Evolutionary conservation across 495 filamentous ascomycete genomes (phyloP).

Genomic region (Umbilicaria muhlenbergii): DNA sequence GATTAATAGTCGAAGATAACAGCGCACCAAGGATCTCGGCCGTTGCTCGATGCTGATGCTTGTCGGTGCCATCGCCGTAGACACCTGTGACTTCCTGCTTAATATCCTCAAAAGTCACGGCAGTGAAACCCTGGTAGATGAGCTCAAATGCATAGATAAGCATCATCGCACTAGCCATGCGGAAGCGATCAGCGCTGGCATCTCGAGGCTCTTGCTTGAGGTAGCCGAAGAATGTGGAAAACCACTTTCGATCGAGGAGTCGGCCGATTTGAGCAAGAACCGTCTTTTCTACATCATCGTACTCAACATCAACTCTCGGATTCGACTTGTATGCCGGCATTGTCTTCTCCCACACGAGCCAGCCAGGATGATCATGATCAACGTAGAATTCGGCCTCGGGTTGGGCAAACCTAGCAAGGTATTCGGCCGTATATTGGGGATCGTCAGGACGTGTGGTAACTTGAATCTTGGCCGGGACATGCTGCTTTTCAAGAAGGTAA

Average conservation of each 20-base stretch:
- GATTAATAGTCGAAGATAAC: slow-evolving; percentile 57
- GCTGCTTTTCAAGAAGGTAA: slow-evolving; percentile 63
- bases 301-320: slow-evolving; percentile 52
- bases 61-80: slow-evolving; percentile 87
- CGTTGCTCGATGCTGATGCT: slow-evolving; percentile 93
- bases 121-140: slow-evolving; percentile 56
- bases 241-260: slow-evolving; percentile 69
- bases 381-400: slow-evolving; percentile 77
- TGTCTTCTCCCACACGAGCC: slow-evolving; percentile 86
- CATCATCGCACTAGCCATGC: slow-evolving; percentile 70
- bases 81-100: slow-evolving; percentile 57
- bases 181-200: slow-evolving; percentile 65
- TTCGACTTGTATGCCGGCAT: slow-evolving; percentile 65
- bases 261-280: slow-evolving; percentile 70
- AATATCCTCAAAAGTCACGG: slow-evolving; percentile 73
- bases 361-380: slow-evolving; percentile 84
- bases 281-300: slow-evolving; percentile 66
- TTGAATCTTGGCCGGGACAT: slow-evolving; percentile 56
- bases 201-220: slow-evolving; percentile 96
- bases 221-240: slow-evolving; percentile 73
- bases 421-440: slow-evolving; percentile 60
- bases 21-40: slow-evolving; percentile 85
- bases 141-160: slow-evolving; percentile 81
- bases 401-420: slow-evolving; percentile 60
- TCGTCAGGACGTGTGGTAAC: slow-evolving; percentile 57